These are phyloP conservation scores for Podaxis mareebaensis DNA, from an alignment of 768 basidiomycete genomes.

Conservation along the genomic window DNA sequence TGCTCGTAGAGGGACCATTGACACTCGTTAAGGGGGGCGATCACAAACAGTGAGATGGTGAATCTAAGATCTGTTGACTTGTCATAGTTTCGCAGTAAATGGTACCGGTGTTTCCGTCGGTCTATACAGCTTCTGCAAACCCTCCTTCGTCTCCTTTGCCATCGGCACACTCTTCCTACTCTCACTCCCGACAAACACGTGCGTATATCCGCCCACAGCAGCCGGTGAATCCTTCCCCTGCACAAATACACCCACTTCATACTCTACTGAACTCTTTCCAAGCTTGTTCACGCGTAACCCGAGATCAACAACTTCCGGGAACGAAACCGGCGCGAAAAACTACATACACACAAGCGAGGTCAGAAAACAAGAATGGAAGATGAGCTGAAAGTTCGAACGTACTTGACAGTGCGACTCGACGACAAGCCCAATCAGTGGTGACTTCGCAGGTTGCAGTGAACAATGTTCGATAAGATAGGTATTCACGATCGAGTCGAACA, in stretches of 20 bases:
- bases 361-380: neutral
- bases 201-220: slow-evolving; percentile 67
- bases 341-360: slow-evolving; percentile 21
- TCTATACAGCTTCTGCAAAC: slow-evolving; percentile 42
- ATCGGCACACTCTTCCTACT: slow-evolving; percentile 60
- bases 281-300: slow-evolving; percentile 68
- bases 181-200: slow-evolving; percentile 75
- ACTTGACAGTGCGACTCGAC: slow-evolving; percentile 77
- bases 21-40: no score
- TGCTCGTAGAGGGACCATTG: neutral
- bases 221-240: slow-evolving; percentile 39
- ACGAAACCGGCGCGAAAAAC: slow-evolving; percentile 75
- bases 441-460: slow-evolving; percentile 49
- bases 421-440: slow-evolving; percentile 70
- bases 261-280: slow-evolving; percentile 75
- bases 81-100: slow-evolving; percentile 22
- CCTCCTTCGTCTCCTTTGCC: slow-evolving; percentile 38
- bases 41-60: no score
- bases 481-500: slow-evolving; percentile 83
- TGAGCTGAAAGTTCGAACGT: slow-evolving; percentile 7
- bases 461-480: slow-evolving; percentile 73
- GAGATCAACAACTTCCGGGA: slow-evolving; percentile 69
- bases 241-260: slow-evolving; percentile 78
- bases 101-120: neutral
- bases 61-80: neutral